Evolutionary conservation across 345 rosid genomes (phyloP).

Genomic region (Eucalyptus coolabah): DNA sequence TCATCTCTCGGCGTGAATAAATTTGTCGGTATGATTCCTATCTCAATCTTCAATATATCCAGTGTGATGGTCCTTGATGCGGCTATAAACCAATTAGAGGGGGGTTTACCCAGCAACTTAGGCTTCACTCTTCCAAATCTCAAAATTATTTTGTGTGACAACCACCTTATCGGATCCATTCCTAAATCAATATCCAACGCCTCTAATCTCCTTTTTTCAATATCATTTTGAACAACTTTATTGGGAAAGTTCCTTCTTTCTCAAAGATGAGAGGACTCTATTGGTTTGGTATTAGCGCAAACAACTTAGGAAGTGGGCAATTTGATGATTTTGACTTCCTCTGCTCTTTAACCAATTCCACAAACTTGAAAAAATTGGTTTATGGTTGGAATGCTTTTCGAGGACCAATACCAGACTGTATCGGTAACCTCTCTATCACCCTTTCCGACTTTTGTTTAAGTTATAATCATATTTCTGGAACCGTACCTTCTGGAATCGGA

Average conservation of each 20-base stretch:
- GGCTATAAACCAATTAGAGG: not conserved
- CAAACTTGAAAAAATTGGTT: fast-evolving
- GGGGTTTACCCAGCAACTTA: not conserved
- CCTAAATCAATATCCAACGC: fast-evolving
- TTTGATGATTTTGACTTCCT: too few species aligned
- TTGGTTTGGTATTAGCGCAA: fast-evolving
- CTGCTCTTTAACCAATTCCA: too few species aligned
- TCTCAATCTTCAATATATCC: not conserved
- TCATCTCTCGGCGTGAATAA: fast-evolving
- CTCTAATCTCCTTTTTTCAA: fast-evolving
- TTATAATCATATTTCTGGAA: fast-evolving
- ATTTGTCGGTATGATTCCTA: not conserved
- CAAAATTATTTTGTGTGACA: fast-evolving
- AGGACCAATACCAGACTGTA: too few species aligned
- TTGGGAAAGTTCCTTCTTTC: too few species aligned
- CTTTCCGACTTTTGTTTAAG: fast-evolving
- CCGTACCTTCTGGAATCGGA: fast-evolving
- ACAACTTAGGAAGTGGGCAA: too few species aligned
- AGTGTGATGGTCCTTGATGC: fast-evolving
- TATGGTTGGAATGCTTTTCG: fast-evolving
- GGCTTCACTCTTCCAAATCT: conserved; percentile 8
- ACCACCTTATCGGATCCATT: fast-evolving
- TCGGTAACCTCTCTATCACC: too few species aligned
- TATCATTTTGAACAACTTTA: fast-evolving
- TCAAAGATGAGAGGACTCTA: too few species aligned